A percentile compares a stretch with the other conserved stretches of the same genome.
Conservation (phyloP, 768 basidiomycete genomes). For the Trametes meyenii region DNA sequence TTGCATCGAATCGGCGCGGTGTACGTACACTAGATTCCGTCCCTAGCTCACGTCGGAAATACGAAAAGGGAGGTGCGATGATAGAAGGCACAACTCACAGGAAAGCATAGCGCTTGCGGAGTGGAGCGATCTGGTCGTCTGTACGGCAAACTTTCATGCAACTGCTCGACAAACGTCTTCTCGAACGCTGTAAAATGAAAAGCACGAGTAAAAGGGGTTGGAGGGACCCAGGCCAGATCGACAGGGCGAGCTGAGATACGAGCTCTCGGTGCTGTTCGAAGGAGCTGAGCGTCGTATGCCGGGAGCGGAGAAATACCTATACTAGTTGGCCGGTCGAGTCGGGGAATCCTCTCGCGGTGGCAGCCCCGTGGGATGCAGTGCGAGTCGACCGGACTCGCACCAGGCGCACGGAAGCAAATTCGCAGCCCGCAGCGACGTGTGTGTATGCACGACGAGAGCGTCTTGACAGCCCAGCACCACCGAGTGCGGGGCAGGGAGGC, state of each 20-base stretch:
- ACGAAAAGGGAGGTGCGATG: background rate
- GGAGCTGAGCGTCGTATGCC: too few species aligned
- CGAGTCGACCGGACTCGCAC: background rate
- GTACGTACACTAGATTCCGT: background rate
- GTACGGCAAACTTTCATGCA: background rate
- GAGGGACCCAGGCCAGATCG: too few species aligned
- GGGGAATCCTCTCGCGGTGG: background rate
- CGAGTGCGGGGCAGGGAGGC: background rate
- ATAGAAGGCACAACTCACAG: background rate
- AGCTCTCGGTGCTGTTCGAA: background rate
- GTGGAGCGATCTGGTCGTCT: background rate
- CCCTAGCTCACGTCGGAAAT: background rate
- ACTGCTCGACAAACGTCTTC: background rate
- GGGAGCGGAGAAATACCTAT: background rate
- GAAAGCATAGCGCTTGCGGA: background rate
- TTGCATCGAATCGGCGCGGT: background rate
- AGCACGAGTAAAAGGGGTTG: background rate
- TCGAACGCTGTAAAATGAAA: conserved; percentile 12
- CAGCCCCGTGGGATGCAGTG: background rate
- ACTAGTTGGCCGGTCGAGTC: background rate
- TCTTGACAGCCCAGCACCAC: background rate
- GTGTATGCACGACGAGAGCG: background rate
- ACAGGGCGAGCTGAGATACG: background rate
- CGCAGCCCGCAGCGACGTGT: background rate
- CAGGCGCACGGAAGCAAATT: background rate